A percentile compares a stretch with the other conserved stretches of the same genome.
phyloP scores from a whole-genome alignment of 345 rosid species.

The Lepidium africanum region DNA sequence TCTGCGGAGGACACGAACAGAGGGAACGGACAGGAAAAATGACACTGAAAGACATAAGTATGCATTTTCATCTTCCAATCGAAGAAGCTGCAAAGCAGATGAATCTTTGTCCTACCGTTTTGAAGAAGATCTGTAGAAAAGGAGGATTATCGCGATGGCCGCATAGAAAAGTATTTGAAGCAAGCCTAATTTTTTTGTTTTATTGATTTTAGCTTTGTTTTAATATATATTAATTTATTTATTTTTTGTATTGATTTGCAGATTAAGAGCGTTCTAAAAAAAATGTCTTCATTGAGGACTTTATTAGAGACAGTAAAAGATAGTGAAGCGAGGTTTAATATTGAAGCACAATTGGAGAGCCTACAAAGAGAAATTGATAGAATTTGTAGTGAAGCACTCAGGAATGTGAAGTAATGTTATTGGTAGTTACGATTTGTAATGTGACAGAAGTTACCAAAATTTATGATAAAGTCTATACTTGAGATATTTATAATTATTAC shows the following conservation, averaged over 20 bases:
- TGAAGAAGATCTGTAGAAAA: background rate
- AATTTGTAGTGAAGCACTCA: background rate
- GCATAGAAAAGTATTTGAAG: background rate
- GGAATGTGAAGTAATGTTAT: background rate
- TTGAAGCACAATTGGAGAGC: background rate
- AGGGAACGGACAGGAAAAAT: background rate
- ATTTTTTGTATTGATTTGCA: background rate
- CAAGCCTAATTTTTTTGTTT: background rate
- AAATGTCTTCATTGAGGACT: background rate
- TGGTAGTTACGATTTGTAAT: no score
- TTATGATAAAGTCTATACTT: no score
- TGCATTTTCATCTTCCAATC: conserved; percentile 4
- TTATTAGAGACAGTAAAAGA: background rate
- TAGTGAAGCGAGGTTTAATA: background rate
- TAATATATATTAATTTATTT: background rate
- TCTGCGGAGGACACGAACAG: conserved; percentile 15
- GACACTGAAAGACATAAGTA: background rate
- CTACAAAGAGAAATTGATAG: background rate
- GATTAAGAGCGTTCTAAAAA: background rate
- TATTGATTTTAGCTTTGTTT: background rate
- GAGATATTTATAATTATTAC: no score
- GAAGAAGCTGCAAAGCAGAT: background rate
- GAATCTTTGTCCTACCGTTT: conserved; percentile 8
- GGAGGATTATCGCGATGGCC: conserved; percentile 11
- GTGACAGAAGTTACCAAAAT: no score